Percentiles rank a stretch among this genome's conserved stretches.
Evolutionary conservation across 2,329 filamentous ascomycete species (phyloP).

Genomic region (Trichoderma aggressivum): DNA sequence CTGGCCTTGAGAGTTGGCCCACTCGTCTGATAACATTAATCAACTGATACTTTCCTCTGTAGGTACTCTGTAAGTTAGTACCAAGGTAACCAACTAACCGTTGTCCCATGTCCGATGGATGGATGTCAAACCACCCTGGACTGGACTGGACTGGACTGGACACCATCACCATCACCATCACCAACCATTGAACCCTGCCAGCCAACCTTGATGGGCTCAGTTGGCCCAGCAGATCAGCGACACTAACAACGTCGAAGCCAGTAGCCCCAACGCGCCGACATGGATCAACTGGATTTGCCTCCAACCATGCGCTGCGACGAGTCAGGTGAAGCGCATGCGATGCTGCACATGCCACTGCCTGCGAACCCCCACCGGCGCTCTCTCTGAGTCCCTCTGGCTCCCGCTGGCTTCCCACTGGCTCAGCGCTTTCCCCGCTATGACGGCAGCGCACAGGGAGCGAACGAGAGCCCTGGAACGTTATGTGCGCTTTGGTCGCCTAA

Average conservation of each 20-base stretch:
- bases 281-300: background rate
- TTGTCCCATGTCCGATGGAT: background rate
- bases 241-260: background rate
- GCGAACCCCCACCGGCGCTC: background rate
- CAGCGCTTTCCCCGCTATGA: background rate
- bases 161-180: no score
- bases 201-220: background rate
- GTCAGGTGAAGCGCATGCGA: conserved; percentile 4
- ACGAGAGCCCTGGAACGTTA: background rate
- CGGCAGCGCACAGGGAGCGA: background rate
- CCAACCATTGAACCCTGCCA: background rate
- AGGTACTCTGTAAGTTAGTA: no score
- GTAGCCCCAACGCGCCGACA: background rate
- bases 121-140: background rate
- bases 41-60: no score
- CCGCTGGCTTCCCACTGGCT: background rate
- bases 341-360: conserved; percentile 10
- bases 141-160: no score
- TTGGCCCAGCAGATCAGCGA: background rate
- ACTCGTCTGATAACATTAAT: background rate
- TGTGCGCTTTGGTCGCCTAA: background rate
- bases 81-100: background rate
- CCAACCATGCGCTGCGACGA: background rate
- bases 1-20: background rate
- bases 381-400: no score